A percentile compares a stretch with the other conserved stretches of the same genome.
phyloP scores from a whole-genome alignment of 2,329 filamentous ascomycete genomes.

The Periconia macrospinosa region DNA sequence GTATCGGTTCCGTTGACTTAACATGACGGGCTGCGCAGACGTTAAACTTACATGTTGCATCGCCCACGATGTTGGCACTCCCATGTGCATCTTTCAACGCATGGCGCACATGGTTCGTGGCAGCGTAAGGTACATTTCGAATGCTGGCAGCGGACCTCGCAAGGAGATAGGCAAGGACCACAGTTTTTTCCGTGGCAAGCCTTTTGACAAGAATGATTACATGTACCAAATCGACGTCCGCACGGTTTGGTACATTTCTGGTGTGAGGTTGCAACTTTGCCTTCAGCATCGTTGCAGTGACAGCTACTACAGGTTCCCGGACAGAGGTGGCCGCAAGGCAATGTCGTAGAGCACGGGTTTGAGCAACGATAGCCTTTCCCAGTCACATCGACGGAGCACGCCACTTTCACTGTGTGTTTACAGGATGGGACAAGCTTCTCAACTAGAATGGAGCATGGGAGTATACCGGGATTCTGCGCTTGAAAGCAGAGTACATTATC shows the following conservation, averaged over 20 bases:
- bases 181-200: conserved; percentile 33
- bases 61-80: conserved; percentile 35
- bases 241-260: conserved; percentile 23
- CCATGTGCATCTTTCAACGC: conserved; percentile 37
- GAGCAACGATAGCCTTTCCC: conserved; percentile 51
- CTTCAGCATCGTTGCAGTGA: too few species aligned
- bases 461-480: conserved; percentile 47
- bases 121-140: conserved; percentile 25
- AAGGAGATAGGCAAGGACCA: conserved; percentile 21
- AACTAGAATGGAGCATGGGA: conserved; percentile 57
- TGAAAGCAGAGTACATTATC: conserved; percentile 18
- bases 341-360: conserved; percentile 48
- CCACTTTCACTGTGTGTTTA: conserved; percentile 53
- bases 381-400: conserved; percentile 57
- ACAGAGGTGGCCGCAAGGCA: conserved; percentile 64
- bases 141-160: conserved; percentile 33
- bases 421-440: conserved; percentile 57
- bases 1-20: too few species aligned
- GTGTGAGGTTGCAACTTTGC: conserved; percentile 16
- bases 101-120: conserved; percentile 39
- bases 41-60: conserved; percentile 26
- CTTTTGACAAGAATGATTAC: conserved; percentile 30
- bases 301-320: conserved; percentile 50
- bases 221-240: conserved; percentile 28
- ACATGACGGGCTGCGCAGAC: too few species aligned